Percentiles rank a stretch among this genome's conserved stretches.
These are phyloP conservation scores for Candida germanica DNA, from an alignment of 805 yeast species.

Conservation along the genomic window DNA sequence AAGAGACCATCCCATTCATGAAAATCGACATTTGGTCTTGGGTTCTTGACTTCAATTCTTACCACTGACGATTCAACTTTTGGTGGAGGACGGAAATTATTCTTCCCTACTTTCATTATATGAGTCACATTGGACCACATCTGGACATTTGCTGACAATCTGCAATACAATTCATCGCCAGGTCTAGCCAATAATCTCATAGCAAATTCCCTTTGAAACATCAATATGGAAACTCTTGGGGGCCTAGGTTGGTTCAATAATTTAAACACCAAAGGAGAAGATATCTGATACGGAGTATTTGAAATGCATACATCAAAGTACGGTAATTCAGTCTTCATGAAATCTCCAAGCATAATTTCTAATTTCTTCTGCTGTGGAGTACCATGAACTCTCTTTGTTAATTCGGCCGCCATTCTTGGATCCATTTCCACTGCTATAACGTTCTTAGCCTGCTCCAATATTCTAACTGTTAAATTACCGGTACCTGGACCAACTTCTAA, in stretches of 20 bases:
- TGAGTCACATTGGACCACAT: conserved; percentile 99
- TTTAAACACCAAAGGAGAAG: conserved; percentile 94
- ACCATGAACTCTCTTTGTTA: conserved; percentile 95
- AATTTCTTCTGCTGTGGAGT: conserved; percentile 90
- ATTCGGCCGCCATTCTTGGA: conserved; percentile 99
- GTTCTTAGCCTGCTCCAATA: conserved; percentile 85
- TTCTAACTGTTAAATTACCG: conserved; percentile 92
- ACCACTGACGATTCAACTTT: conserved; percentile 97
- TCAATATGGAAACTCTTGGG: conserved; percentile 89
- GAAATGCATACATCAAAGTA: conserved; percentile 95
- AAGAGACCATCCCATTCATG: conserved; percentile 97
- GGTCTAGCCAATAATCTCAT: conserved; percentile 90
- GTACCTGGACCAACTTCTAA: conserved; percentile 99
- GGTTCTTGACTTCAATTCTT: conserved; percentile 83
- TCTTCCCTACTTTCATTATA: conserved; percentile 96
- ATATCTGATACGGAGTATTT: conserved; percentile 96
- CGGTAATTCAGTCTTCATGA: conserved; percentile 92
- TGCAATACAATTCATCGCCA: conserved; percentile 90
- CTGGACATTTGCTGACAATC: conserved; percentile 94
- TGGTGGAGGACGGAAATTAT: conserved; percentile 97
- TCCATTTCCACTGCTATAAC: conserved; percentile 98
- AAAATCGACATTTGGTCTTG: conserved; percentile 91
- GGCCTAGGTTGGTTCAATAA: conserved; percentile 87
- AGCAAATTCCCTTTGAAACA: conserved; percentile 98
- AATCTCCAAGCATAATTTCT: conserved; percentile 91